Evolutionary conservation across 306 rosid genomes (phyloP), one percentile per base, ranked within the genome.

Genomic region (Quercus engelmannii): DNA sequence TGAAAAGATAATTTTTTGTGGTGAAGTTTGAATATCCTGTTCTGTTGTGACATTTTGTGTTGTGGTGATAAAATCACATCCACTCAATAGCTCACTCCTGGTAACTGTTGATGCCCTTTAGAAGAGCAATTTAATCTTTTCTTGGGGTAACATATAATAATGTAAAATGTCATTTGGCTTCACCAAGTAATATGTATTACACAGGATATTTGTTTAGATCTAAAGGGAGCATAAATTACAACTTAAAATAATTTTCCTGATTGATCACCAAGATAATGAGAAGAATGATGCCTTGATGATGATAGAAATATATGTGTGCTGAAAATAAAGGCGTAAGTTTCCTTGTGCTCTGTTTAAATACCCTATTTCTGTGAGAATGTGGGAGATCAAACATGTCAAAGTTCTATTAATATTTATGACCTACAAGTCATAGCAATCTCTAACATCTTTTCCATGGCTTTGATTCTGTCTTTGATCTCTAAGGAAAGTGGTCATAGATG

Each of bases 271-370:
- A 43, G 54, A 41, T 15, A 61, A 6, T 59, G 69, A 38, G 62
- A 25, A 25, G 35, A 38, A 23, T 35, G 51, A 3, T 75, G 14
- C 23, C 49, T 67, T 75, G 18, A 62, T 17, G 18, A 25, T 1
- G 18, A 26, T 21, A 15, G 38, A 38, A 25, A 65, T 13, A 31
- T 31, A 13, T 26, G 43, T 69, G 3, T 43, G 68, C 73, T 30
- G 77, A 73, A 79, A 76, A 54, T 67, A 67, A 78, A 51, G 79
- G 55, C 59, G 72, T 59, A 67, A 11, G 62, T 73, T 78, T 55
- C 25, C 17, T 26, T 33, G 51, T 19, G 51, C 26, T 19, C 72
- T 8, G 10, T 67, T 19, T 8, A 67, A n/a, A 64, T 6, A 19
- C 35, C 70, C 72, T 7, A 49, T 49, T 10, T 49, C 12, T 10